Evolutionary conservation across 208 protist species (phyloP).

Genomic region (Porcisia hertigi): DNA sequence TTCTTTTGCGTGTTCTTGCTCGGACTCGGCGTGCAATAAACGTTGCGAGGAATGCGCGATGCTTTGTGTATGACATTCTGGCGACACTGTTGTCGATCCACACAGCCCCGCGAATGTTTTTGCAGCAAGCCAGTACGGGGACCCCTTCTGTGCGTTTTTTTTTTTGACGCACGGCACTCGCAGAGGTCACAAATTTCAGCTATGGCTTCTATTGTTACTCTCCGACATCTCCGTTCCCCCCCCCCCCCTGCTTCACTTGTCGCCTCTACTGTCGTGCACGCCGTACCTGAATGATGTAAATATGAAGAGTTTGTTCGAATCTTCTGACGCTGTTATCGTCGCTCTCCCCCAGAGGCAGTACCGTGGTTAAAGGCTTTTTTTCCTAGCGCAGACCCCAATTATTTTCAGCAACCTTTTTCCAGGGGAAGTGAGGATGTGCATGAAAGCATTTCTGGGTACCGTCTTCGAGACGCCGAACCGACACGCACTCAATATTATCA

Average conservation of each 20-base stretch:
- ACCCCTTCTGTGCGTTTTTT: background rate
- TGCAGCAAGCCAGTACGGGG: background rate
- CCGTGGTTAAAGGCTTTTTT: background rate
- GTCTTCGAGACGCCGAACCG: slow-evolving; percentile 60
- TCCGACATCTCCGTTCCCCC: background rate
- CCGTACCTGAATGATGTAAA: background rate
- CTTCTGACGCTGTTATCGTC: background rate
- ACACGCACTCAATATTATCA: slow-evolving; percentile 40
- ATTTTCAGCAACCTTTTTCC: background rate
- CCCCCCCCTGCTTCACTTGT: background rate
- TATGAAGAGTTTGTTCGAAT: background rate
- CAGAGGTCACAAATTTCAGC: background rate
- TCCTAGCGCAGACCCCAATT: background rate
- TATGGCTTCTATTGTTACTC: background rate
- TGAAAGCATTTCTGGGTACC: slow-evolving; percentile 35
- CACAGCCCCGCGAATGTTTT: background rate
- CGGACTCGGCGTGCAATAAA: background rate
- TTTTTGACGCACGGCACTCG: background rate
- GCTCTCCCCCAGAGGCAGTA: background rate
- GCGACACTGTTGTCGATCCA: background rate
- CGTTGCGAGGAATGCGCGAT: background rate
- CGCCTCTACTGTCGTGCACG: background rate
- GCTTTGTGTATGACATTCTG: background rate
- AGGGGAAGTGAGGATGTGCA: slow-evolving; percentile 1
- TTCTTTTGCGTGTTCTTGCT: background rate